Evolutionary conservation across 352 stramenopile genomes (phyloP).

Genomic region (Albugo laibachii): DNA sequence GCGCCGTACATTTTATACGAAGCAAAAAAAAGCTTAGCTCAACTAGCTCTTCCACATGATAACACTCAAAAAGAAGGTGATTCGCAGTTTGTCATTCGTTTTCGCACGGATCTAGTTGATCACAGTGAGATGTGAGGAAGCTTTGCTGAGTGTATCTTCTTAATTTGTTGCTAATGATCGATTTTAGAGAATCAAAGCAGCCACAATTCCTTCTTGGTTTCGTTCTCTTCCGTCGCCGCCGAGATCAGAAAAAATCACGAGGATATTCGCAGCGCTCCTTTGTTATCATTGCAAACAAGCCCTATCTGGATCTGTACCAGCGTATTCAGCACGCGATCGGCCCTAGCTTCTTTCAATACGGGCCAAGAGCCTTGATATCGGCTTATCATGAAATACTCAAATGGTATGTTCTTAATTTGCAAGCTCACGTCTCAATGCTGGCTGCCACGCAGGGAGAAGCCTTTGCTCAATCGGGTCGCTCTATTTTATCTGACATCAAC

Average conservation of each 20-base stretch:
- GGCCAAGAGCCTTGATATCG: conserved; percentile 36
- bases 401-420: conserved; percentile 18
- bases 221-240: conserved; percentile 69
- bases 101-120: conserved; percentile 11
- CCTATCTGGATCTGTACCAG: conserved; percentile 64
- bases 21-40: conserved; percentile 42
- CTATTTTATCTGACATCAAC: no score
- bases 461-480: no score
- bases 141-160: neutral
- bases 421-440: no score
- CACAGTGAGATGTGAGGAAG: neutral
- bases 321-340: conserved; percentile 43
- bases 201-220: conserved; percentile 49
- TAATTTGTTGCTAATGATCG: neutral
- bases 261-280: conserved; percentile 74
- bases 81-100: conserved; percentile 68
- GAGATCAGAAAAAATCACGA: conserved; percentile 35
- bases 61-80: conserved; percentile 76
- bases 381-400: conserved; percentile 49
- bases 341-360: conserved; percentile 60
- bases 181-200: neutral
- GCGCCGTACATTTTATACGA: conserved; percentile 16
- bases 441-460: no score
- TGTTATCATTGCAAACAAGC: conserved; percentile 47
- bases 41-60: conserved; percentile 66